Evolutionary conservation across 108 stramenopile species (phyloP).

Genomic region (Cyclostephanos tholiformis): DNA sequence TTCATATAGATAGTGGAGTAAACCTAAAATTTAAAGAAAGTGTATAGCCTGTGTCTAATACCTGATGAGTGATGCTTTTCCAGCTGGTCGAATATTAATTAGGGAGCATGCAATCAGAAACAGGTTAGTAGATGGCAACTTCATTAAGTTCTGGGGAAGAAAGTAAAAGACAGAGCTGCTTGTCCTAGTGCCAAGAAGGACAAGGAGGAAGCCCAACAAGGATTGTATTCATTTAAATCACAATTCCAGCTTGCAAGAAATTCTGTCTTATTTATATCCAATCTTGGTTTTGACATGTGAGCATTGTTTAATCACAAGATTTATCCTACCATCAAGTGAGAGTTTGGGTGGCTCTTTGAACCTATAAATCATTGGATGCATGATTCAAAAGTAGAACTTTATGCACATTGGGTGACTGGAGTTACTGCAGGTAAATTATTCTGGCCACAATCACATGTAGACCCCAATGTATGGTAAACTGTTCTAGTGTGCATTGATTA

Average conservation of each 20-base stretch:
- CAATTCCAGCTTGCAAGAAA: no score
- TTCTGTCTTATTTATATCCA: no score
- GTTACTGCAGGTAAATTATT: not conserved
- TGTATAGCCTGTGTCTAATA: no score
- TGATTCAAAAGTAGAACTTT: not conserved
- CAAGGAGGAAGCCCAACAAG: not conserved
- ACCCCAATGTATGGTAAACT: not conserved
- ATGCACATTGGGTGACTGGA: not conserved
- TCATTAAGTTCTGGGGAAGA: not conserved
- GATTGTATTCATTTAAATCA: no score
- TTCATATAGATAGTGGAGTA: no score
- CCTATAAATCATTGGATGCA: not conserved
- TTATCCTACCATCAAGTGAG: not conserved
- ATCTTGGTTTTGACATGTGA: no score
- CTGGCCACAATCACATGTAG: not conserved
- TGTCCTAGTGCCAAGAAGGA: not conserved
- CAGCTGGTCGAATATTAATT: no score
- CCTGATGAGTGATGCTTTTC: no score
- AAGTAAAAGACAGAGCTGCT: not conserved
- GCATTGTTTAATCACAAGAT: not conserved
- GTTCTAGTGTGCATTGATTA: not conserved
- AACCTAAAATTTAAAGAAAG: no score
- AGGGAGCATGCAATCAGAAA: not conserved
- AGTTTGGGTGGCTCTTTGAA: conserved; percentile 1
- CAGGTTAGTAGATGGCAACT: not conserved